Conservation (phyloP, 2,329 filamentous ascomycete species). For the Xenoacremonium recifei region DNA sequence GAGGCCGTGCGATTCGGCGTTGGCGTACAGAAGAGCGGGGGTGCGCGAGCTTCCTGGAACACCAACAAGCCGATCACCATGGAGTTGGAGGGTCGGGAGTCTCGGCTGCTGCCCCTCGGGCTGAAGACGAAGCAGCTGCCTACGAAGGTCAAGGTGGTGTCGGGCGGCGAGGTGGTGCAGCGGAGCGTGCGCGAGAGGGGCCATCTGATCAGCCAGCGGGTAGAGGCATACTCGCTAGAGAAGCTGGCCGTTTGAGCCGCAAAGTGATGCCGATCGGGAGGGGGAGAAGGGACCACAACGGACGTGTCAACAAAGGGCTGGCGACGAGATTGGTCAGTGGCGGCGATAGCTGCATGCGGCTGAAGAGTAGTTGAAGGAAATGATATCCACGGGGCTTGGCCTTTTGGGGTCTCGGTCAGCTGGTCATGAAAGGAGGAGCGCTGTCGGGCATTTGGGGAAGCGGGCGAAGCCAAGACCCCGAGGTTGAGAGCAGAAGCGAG, state of each 20-base stretch:
- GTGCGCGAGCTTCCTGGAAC: slow-evolving; percentile 27
- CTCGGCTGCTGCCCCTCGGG: slow-evolving; percentile 67
- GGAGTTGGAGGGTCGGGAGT: slow-evolving; percentile 42
- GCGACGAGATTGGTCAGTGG: slow-evolving; percentile 1
- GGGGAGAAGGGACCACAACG: slow-evolving; percentile 1
- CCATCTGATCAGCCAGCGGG: slow-evolving; percentile 73
- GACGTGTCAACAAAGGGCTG: background rate
- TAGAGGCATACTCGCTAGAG: slow-evolving; percentile 82
- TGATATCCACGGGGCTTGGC: slow-evolving; percentile 5
- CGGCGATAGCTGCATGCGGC: slow-evolving; percentile 7
- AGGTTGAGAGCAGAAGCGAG: slow-evolving; percentile 9
- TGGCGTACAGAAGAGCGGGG: slow-evolving; percentile 32
- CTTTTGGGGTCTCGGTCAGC: slow-evolving; percentile 5
- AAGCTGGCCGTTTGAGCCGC: slow-evolving; percentile 62
- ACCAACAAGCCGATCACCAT: slow-evolving; percentile 43
- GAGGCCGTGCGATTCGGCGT: slow-evolving; percentile 65
- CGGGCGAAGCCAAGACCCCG: slow-evolving; percentile 1
- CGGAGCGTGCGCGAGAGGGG: slow-evolving; percentile 73
- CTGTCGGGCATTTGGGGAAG: background rate
- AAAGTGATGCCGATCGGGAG: slow-evolving; percentile 3
- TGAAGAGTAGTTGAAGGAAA: slow-evolving; percentile 7
- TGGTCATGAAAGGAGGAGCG: too few relatives aligned
- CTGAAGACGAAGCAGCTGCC: slow-evolving; percentile 58
- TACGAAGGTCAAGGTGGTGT: slow-evolving; percentile 57
- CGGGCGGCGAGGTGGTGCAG: slow-evolving; percentile 67